phyloP scores from a whole-genome alignment of 2,329 filamentous ascomycete species.

The Pseudocercospora fuligena region DNA sequence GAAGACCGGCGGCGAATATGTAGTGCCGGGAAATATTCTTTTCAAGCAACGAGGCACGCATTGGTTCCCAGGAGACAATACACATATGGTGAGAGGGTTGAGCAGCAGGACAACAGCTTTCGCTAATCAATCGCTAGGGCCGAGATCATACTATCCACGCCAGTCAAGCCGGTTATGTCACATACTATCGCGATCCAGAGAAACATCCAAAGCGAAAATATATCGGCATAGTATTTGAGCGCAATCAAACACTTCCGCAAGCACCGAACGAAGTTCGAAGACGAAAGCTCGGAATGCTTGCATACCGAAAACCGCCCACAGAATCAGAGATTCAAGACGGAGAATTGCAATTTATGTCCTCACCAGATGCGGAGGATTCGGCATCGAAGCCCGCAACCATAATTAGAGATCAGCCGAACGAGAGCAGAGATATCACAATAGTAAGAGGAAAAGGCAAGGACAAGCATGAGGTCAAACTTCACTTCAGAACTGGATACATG shows the following conservation, averaged over 20 bases:
- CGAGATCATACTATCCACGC: slow-evolving; percentile 96
- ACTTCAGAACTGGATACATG: slow-evolving; percentile 58
- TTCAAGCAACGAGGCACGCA: slow-evolving; percentile 94
- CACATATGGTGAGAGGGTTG: slow-evolving; percentile 66
- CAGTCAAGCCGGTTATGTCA: slow-evolving; percentile 83
- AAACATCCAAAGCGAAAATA: slow-evolving; percentile 86
- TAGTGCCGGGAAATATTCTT: slow-evolving; percentile 95
- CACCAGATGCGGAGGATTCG: slow-evolving; percentile 23
- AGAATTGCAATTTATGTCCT: slow-evolving; percentile 25
- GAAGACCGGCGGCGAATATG: slow-evolving; percentile 88
- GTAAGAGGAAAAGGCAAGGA: slow-evolving; percentile 42
- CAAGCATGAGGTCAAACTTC: slow-evolving; percentile 42
- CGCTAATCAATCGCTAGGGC: slow-evolving; percentile 53
- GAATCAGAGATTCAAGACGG: slow-evolving; percentile 16
- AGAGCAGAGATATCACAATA: slow-evolving; percentile 29
- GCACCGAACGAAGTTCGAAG: slow-evolving; percentile 73
- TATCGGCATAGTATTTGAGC: slow-evolving; percentile 90
- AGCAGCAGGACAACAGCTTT: not conserved
- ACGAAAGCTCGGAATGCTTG: slow-evolving; percentile 76
- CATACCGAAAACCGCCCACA: slow-evolving; percentile 45
- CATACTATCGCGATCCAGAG: slow-evolving; percentile 90
- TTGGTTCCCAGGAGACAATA: slow-evolving; percentile 96
- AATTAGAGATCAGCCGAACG: slow-evolving; percentile 29
- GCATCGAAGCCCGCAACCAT: slow-evolving; percentile 28
- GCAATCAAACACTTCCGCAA: slow-evolving; percentile 78